Evolutionary conservation across 2,329 filamentous ascomycete species (phyloP), one percentile per base, ranked within the genome.

Genomic region (Microcyclospora pomicola): DNA sequence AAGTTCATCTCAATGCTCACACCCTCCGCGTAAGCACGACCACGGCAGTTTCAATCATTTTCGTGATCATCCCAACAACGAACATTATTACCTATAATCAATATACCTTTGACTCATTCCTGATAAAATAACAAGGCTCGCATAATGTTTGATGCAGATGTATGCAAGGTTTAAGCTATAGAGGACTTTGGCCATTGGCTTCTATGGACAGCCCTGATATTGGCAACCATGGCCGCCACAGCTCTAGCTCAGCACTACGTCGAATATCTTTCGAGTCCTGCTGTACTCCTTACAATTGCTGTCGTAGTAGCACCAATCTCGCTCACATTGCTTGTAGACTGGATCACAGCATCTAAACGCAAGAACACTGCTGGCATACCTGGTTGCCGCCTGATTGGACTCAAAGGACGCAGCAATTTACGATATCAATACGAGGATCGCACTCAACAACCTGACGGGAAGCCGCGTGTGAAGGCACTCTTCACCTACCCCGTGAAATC

Each of bases 401-500:
- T 54, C 2, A 27, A 39, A 9, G 41, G 40, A 2, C 36, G 35
- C 6, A 53, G 45, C 28, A 53, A 53, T 31, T 43, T 55, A n/a
- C 34, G 46, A 6, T 42, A 54, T 15, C 49, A 53, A 27, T 45
- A 45, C 33, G 13, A 33, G 5, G 13, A 19, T 15, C 16, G 14
- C 34, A 15, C 28, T 6, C 35, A 15, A 28, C 12, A 14, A 15
- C 30, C 32, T 56, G 36, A 42, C 51, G 30, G 57, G 55, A 2
- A 46, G 47, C 68, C 67, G 59, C 60, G 59, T 28, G 62, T 80
- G 34, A 78, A 84, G 57, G 82, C 80, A 39, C 65, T 93, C 36
- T 79, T 77, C 62, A 71, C 86, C 42, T 88, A 91, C 58, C 86
- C 87, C 1, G 63, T 94, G 57, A 88, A 92, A 62, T 84, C 81